Evolutionary conservation across 108 stramenopile genomes (phyloP), one percentile per base, ranked within the genome.

Genomic region (Pelagomonas calceolata): DNA sequence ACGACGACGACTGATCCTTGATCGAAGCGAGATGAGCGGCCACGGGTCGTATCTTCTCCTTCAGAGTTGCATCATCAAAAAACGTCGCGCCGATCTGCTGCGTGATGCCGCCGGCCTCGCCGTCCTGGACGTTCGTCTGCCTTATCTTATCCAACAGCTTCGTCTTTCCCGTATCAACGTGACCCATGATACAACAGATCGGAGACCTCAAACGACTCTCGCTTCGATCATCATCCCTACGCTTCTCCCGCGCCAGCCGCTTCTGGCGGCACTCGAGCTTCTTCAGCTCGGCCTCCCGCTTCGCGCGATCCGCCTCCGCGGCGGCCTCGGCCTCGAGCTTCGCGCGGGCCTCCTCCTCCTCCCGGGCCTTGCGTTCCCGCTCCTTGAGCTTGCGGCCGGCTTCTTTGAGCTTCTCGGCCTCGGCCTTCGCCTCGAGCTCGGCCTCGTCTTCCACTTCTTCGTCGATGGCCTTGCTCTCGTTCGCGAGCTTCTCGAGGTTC

Each of bases 21-120:
- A 93, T 92, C 15, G 90, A 88, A 63, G 77, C 81, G 63, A 64
- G 31, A 16, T 74, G 74, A 66, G 75, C 69, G 36, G 87, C 94
- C 72, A 97, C 82, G 69, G 84, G 85, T 34, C 84, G 77, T n/a
- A 91, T 94, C 73, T 93, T 88, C n/a, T 84, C 68, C 65, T 86
- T 70, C 45, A 95, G 80, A 51, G 91, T 93, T 77, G 88, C 90
- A 73, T 94, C 92, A 73, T 96, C 92, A 71, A 99, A 99, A 85
- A 89, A 98, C 16, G 98, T 99, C 39, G 98, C 97, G 67, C 98
- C 98, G 84, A 99, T 99, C 82, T 97, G 95, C 81, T 99, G 98
- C 21, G 98, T 99, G 75, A 99, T 99, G 65, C 98, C 98, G 33
- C 98, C 98, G 26, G 98, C 98, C 83, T 99, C 98, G 36, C 96